A percentile compares a stretch with the other conserved stretches of the same genome.
Evolutionary conservation across 2,329 filamentous ascomycete genomes (phyloP).

Genomic region (Fusarium keratoplasticum): DNA sequence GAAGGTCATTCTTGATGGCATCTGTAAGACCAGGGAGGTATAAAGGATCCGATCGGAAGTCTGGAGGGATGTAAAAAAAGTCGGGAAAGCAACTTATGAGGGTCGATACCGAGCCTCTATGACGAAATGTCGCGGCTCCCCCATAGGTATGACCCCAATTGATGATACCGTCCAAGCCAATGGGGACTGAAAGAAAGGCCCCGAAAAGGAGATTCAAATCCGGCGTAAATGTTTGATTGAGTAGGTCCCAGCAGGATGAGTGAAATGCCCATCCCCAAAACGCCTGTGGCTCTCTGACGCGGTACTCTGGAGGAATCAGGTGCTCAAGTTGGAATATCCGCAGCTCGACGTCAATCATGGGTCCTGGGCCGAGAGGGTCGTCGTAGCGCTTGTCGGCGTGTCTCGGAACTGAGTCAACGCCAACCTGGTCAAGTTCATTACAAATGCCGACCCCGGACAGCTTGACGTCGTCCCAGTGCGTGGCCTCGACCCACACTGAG

Average conservation of each 20-base stretch:
- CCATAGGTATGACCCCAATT: slow-evolving; percentile 34
- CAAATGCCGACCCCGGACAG: slow-evolving; percentile 22
- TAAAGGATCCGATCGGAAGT: slow-evolving; percentile 7
- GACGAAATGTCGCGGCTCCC: background rate
- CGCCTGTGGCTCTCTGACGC: background rate
- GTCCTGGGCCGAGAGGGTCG: background rate
- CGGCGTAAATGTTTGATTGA: background rate
- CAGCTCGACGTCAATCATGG: slow-evolving; percentile 15
- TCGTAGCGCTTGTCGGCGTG: slow-evolving; percentile 6
- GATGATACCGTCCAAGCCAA: background rate
- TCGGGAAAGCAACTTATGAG: background rate
- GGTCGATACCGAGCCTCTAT: background rate
- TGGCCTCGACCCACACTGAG: slow-evolving; percentile 20
- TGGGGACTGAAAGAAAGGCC: slow-evolving; percentile 16
- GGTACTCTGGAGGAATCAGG: slow-evolving; percentile 1
- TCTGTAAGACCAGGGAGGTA: background rate
- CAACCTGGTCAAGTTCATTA: background rate
- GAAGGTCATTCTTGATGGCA: background rate
- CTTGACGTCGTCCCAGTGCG: slow-evolving; percentile 4
- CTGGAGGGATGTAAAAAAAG: background rate
- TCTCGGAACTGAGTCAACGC: background rate
- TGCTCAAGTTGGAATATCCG: background rate
- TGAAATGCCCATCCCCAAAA: slow-evolving; percentile 25
- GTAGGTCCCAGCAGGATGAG: slow-evolving; percentile 24
- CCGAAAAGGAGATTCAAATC: slow-evolving; percentile 11